Percentiles rank a stretch among this genome's conserved stretches.
Evolutionary conservation across 1,139 yeast species (phyloP).

Genomic region (Eremothecium coryli): DNA sequence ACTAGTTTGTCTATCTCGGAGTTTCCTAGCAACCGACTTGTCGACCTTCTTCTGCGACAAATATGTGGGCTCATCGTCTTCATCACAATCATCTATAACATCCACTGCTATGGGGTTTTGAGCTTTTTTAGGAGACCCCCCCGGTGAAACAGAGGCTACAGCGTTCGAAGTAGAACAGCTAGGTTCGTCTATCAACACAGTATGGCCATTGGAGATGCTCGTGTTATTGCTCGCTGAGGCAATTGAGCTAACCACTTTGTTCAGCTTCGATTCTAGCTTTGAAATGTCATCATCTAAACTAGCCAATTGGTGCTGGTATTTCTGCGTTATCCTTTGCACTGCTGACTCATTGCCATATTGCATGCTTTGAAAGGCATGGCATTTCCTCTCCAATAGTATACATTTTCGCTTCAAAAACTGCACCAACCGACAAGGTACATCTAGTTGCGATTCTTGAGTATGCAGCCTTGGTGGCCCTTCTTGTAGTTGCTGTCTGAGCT

Average conservation of each 20-base stretch:
- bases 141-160: too few relatives aligned
- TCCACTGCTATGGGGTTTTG: conserved; percentile 17
- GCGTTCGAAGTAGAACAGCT: too few relatives aligned
- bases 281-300: not conserved
- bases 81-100: conserved; percentile 18
- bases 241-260: conserved; percentile 3
- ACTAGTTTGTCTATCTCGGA: conserved; percentile 13
- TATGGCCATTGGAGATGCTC: not conserved
- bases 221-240: not conserved
- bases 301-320: not conserved
- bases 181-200: not conserved
- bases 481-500: too few relatives aligned
- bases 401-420: conserved; percentile 16
- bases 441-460: not conserved
- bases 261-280: not conserved
- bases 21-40: conserved; percentile 10
- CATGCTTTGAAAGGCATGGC: conserved; percentile 20
- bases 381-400: conserved; percentile 18
- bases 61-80: conserved; percentile 10
- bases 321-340: not conserved
- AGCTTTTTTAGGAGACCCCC: not conserved
- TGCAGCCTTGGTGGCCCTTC: too few relatives aligned
- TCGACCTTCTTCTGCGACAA: conserved; percentile 9
- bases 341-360: not conserved
- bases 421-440: conserved; percentile 15